Evolutionary conservation across 2,329 filamentous ascomycete genomes (phyloP).

Genomic region (Aspergillus glaucus): DNA sequence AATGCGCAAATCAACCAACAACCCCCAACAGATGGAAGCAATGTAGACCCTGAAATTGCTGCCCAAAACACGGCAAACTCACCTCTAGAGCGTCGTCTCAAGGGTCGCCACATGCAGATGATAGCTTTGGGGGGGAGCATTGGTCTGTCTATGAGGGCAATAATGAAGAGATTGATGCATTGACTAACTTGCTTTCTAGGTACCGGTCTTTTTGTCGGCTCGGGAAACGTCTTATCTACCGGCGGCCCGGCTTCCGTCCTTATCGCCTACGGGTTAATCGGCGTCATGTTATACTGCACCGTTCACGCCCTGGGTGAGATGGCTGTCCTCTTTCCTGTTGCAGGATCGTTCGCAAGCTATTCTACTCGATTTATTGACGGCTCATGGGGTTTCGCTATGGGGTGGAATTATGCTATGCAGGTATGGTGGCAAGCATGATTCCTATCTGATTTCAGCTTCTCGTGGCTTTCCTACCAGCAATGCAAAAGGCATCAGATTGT

Average conservation of each 20-base stretch:
- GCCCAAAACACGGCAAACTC: slow-evolving; percentile 62
- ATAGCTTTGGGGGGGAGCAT: slow-evolving; percentile 94
- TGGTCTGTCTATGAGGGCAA: slow-evolving; percentile 41
- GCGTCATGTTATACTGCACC: slow-evolving; percentile 83
- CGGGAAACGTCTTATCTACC: slow-evolving; percentile 61
- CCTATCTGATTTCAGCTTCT: no score
- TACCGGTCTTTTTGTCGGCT: slow-evolving; percentile 81
- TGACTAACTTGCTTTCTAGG: slow-evolving; percentile 39
- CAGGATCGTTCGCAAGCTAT: slow-evolving; percentile 86
- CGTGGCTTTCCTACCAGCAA: no score
- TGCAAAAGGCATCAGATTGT: no score
- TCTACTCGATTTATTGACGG: slow-evolving; percentile 89
- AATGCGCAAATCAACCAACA: slow-evolving; percentile 28
- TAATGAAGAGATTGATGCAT: background rate
- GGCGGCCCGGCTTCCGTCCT: slow-evolving; percentile 75
- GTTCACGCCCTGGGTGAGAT: slow-evolving; percentile 89
- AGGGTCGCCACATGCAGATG: slow-evolving; percentile 88
- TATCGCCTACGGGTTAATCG: slow-evolving; percentile 72
- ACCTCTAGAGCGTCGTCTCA: slow-evolving; percentile 68
- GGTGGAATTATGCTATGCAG: slow-evolving; percentile 86
- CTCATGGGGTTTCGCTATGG: slow-evolving; percentile 88
- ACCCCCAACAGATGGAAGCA: slow-evolving; percentile 47
- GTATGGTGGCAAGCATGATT: no score
- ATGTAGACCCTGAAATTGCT: slow-evolving; percentile 58
- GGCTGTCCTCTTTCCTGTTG: slow-evolving; percentile 82